phyloP scores from a whole-genome alignment of 164 flowering plant genomes.

The Hamamelis virginiana region DNA sequence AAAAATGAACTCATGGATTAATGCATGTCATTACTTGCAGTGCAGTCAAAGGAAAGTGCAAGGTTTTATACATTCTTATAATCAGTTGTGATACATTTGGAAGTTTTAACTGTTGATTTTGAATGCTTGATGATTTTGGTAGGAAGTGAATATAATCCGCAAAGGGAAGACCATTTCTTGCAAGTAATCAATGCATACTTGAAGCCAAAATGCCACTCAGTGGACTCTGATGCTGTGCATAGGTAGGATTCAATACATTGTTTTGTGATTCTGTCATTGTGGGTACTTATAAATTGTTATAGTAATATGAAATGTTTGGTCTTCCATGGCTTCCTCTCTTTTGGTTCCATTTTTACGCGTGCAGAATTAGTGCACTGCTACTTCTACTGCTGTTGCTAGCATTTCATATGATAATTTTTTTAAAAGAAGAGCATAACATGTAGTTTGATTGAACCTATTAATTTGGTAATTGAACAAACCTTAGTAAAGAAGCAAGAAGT shows the following conservation, averaged over 20 bases:
- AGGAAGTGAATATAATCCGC: constrained; percentile 26
- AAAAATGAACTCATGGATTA: not conserved
- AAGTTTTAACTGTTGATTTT: not conserved
- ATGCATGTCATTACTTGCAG: not conserved
- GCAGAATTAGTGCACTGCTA: not conserved
- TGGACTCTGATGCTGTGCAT: constrained; percentile 68
- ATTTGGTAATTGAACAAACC: not conserved
- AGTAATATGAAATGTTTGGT: not conserved
- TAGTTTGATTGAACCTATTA: not conserved
- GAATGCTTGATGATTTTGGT: constrained; percentile 4
- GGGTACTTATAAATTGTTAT: not conserved
- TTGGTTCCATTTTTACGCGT: not conserved
- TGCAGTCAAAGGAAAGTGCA: not conserved
- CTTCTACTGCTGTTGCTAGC: not conserved
- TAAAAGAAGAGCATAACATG: not conserved
- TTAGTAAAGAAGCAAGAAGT: not conserved
- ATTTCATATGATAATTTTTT: not conserved
- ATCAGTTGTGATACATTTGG: not conserved
- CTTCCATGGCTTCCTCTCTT: not conserved
- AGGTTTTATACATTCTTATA: not conserved
- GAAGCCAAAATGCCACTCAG: constrained; percentile 85
- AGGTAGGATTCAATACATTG: constrained; percentile 40
- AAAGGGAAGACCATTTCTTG: constrained; percentile 31
- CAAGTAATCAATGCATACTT: constrained; percentile 73
- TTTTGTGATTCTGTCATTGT: not conserved